Conservation (phyloP, 345 rosid species). For the Leavenworthia alabamica region DNA sequence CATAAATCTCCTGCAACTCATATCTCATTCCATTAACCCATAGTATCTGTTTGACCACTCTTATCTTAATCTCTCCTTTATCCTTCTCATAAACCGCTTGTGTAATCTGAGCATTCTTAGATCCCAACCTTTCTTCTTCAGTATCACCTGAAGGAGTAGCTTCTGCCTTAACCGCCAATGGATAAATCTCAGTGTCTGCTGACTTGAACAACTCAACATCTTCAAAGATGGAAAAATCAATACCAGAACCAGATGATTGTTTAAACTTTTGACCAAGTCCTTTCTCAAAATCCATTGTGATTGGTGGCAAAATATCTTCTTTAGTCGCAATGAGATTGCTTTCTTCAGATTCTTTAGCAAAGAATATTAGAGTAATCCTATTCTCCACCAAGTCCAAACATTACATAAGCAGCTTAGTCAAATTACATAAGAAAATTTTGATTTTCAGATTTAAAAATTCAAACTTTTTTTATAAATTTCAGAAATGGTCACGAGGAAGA, state of each 20-base stretch:
- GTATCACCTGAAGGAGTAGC: slow-evolving; percentile 36
- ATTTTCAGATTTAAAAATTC: background rate
- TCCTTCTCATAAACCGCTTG: slow-evolving; percentile 71
- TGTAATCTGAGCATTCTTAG: slow-evolving; percentile 65
- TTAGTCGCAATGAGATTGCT: slow-evolving; percentile 55
- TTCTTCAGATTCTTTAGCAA: slow-evolving; percentile 70
- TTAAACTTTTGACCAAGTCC: slow-evolving; percentile 86
- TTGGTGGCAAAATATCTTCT: slow-evolving; percentile 50
- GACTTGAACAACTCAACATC: slow-evolving; percentile 46
- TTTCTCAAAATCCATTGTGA: slow-evolving; percentile 52
- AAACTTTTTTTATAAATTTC: background rate
- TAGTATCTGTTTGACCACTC: slow-evolving; percentile 74
- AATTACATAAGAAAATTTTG: background rate
- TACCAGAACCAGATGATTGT: slow-evolving; percentile 71
- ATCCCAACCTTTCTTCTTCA: slow-evolving; percentile 33
- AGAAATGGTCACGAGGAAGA: background rate
- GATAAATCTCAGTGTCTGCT: slow-evolving; percentile 47
- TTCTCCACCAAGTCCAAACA: slow-evolving; percentile 9
- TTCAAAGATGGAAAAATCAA: slow-evolving; percentile 57
- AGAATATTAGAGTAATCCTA: slow-evolving; percentile 73
- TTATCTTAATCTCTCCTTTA: slow-evolving; percentile 52
- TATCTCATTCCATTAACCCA: slow-evolving; percentile 71
- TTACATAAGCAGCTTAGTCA: background rate
- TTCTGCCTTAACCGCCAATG: slow-evolving; percentile 78
- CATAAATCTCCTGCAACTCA: slow-evolving; percentile 92